Evolutionary conservation across 495 filamentous ascomycete genomes (phyloP).

Genomic region (Lentithecium fluviatile): DNA sequence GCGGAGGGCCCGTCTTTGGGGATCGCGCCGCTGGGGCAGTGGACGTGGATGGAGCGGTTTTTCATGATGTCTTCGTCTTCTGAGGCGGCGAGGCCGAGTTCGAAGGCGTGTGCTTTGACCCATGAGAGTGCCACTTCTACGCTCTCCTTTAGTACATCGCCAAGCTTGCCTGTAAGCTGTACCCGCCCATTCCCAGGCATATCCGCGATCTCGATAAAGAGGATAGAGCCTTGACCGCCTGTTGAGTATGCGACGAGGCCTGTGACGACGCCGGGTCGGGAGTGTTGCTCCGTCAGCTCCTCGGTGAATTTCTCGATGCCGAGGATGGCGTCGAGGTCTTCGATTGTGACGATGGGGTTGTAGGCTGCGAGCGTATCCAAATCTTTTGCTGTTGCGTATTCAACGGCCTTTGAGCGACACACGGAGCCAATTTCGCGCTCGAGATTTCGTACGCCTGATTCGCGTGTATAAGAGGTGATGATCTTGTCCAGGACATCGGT

Average conservation of each 20-base stretch:
- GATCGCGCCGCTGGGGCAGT: slow-evolving; percentile 92
- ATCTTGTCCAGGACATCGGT: slow-evolving; percentile 89
- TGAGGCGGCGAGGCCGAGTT: slow-evolving; percentile 77
- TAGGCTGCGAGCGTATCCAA: slow-evolving; percentile 66
- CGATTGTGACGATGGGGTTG: slow-evolving; percentile 66
- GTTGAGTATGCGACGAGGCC: slow-evolving; percentile 95
- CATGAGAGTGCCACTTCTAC: slow-evolving; percentile 94
- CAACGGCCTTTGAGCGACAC: slow-evolving; percentile 91
- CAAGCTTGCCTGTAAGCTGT: slow-evolving; percentile 97
- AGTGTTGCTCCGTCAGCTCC: slow-evolving; percentile 86
- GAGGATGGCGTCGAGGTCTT: slow-evolving; percentile 85
- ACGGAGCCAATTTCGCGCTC: slow-evolving; percentile 95
- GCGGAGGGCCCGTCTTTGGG: slow-evolving; percentile 91
- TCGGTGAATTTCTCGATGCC: slow-evolving; percentile 94
- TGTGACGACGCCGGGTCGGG: slow-evolving; percentile 90
- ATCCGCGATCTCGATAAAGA: slow-evolving; percentile 97
- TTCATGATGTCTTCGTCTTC: slow-evolving; percentile 94
- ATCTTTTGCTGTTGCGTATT: slow-evolving; percentile 88
- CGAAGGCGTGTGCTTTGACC: slow-evolving; percentile 95
- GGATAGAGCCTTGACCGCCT: slow-evolving; percentile 89
- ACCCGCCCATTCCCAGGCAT: slow-evolving; percentile 93
- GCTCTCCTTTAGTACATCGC: slow-evolving; percentile 94
- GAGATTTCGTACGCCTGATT: slow-evolving; percentile 95
- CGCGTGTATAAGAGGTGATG: slow-evolving; percentile 92
- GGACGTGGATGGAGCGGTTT: slow-evolving; percentile 89